These are phyloP conservation scores for Vachellia collinsii DNA, from an alignment of 306 rosid species.

Conservation along the genomic window DNA sequence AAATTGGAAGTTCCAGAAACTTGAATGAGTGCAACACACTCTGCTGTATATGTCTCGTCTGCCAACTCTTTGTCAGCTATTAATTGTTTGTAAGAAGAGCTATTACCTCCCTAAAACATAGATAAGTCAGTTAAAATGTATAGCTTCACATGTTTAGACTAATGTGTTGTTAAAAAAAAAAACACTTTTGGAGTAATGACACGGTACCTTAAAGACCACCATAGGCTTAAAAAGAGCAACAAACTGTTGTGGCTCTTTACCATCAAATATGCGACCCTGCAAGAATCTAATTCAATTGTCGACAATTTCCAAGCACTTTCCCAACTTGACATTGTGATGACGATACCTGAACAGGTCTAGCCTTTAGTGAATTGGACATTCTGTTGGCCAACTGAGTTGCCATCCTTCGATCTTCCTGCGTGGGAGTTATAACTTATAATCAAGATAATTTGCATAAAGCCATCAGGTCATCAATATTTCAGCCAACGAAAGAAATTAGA, in stretches of 20 bases:
- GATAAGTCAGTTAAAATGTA: slow-evolving; percentile 26
- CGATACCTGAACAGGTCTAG: slow-evolving; percentile 92
- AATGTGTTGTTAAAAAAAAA: background rate
- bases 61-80: slow-evolving; percentile 61
- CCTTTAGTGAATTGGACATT: slow-evolving; percentile 81
- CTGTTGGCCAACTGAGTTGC: slow-evolving; percentile 71
- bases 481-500: background rate
- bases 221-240: slow-evolving; percentile 91
- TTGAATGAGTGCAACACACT: slow-evolving; percentile 71
- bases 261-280: slow-evolving; percentile 88
- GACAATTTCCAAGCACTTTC: slow-evolving; percentile 32
- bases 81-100: slow-evolving; percentile 72
- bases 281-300: slow-evolving; percentile 44
- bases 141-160: slow-evolving; percentile 21
- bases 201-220: slow-evolving; percentile 82
- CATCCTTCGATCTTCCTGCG: slow-evolving; percentile 76
- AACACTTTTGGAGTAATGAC: slow-evolving; percentile 21
- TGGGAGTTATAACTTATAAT: slow-evolving; percentile 38
- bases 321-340: slow-evolving; percentile 38
- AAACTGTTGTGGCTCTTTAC: slow-evolving; percentile 90
- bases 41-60: slow-evolving; percentile 82
- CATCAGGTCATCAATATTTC: slow-evolving; percentile 4
- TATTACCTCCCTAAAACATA: slow-evolving; percentile 85
- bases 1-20: slow-evolving; percentile 72
- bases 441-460: slow-evolving; percentile 15